These are phyloP conservation scores for Petunia secreta DNA, from an alignment of 257 asterid genomes.

Conservation along the genomic window DNA sequence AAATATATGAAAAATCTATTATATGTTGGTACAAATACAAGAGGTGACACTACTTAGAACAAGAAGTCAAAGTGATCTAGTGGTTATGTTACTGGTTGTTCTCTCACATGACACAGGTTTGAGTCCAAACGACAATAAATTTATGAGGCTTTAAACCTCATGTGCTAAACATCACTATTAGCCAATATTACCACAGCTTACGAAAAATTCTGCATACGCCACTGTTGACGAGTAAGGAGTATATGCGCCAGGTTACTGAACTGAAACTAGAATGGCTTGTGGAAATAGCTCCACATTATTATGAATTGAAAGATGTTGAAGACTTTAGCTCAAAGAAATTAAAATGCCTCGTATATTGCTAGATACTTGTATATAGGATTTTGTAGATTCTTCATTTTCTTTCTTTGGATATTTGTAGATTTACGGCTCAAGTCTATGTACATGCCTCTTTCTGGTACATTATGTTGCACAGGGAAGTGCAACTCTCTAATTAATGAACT, in stretches of 20 bases:
- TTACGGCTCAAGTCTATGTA: not conserved
- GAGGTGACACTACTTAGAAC: too few species aligned
- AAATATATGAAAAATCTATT: too few species aligned
- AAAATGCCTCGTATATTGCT: not conserved
- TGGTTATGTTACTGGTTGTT: too few species aligned
- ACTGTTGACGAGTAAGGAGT: constrained; percentile 75
- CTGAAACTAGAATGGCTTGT: constrained; percentile 72
- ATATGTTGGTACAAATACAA: too few species aligned
- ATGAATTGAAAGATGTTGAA: constrained; percentile 64
- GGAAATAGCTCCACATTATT: constrained; percentile 75
- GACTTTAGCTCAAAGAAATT: constrained; percentile 40
- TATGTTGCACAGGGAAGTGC: not conserved
- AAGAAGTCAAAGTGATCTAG: too few species aligned
- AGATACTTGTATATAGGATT: not conserved
- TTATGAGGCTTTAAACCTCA: too few species aligned
- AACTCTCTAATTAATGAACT: not conserved
- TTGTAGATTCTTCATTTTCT: not conserved
- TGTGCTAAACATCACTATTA: too few species aligned
- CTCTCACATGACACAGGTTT: too few species aligned
- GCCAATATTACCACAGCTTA: too few species aligned
- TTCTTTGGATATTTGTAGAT: not conserved
- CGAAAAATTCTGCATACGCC: too few species aligned
- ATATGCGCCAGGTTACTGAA: constrained; percentile 74
- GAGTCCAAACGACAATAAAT: too few species aligned
- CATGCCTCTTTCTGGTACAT: not conserved